Percentiles rank a stretch among this genome's conserved stretches.
phyloP scores from a whole-genome alignment of 768 basidiomycete genomes.

The Dacryopinax primogenitus region DNA sequence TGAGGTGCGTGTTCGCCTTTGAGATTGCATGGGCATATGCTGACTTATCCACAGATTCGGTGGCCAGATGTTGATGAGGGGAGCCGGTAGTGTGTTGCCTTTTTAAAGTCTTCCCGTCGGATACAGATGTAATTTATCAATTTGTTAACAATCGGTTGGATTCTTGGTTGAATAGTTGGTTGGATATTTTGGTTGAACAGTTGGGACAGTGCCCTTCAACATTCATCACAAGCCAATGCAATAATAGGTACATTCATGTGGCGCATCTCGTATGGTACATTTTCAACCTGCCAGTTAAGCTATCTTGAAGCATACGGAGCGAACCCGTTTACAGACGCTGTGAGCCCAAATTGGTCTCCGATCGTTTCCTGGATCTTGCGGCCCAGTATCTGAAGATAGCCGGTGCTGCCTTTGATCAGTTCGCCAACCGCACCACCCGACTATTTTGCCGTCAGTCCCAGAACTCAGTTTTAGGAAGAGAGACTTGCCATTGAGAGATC shows the following conservation, averaged over 20 bases:
- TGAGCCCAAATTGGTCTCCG: background rate
- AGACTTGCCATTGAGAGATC: constrained; percentile 39
- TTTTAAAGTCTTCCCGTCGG: constrained; percentile 33
- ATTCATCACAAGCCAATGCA: too few species aligned
- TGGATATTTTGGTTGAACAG: too few species aligned
- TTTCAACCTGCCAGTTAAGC: background rate
- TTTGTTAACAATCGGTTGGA: background rate
- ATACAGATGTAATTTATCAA: background rate
- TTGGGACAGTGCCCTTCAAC: too few species aligned
- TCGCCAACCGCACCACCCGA: background rate
- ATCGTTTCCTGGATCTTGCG: constrained; percentile 1
- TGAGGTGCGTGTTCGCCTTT: constrained; percentile 19
- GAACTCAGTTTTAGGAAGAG: background rate
- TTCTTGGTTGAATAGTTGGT: too few species aligned
- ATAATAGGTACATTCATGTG: too few species aligned
- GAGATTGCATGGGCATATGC: constrained; percentile 4
- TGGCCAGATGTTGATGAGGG: constrained; percentile 64
- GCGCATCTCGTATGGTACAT: background rate
- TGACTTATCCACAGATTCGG: constrained; percentile 49
- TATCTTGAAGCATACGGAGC: background rate
- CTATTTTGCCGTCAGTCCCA: background rate
- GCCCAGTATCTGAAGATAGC: background rate
- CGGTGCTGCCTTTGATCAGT: background rate
- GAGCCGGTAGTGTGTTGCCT: constrained; percentile 71
- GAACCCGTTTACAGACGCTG: background rate